These are phyloP conservation scores for Huiozyma naganishii DNA, from an alignment of 805 yeast genomes.

Conservation along the genomic window DNA sequence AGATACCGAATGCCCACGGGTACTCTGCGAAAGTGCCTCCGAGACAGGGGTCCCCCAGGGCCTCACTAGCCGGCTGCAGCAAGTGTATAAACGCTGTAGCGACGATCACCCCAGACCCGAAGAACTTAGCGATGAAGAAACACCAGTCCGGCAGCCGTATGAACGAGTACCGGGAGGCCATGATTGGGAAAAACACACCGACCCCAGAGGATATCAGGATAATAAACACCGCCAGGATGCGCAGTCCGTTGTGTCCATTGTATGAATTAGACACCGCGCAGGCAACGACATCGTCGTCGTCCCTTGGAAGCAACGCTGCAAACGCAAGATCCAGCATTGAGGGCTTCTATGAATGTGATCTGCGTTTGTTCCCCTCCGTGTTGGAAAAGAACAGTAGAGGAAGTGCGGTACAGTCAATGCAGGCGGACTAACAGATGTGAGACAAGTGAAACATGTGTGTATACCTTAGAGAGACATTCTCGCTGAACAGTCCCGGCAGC, in stretches of 20 bases:
- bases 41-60: constrained; percentile 39
- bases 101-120: constrained; percentile 69
- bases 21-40: constrained; percentile 47
- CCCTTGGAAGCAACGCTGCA: constrained; percentile 5
- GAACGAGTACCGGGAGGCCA: constrained; percentile 48
- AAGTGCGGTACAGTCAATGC: not conserved
- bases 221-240: constrained; percentile 56
- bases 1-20: constrained; percentile 49
- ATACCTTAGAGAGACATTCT: no score
- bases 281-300: constrained; percentile 13
- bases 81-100: constrained; percentile 69
- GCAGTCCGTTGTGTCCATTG: constrained; percentile 30
- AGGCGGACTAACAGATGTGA: no score
- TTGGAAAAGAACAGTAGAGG: not conserved
- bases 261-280: constrained; percentile 37
- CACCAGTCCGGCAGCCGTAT: constrained; percentile 50
- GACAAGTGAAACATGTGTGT: no score
- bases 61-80: constrained; percentile 38
- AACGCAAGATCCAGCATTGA: not conserved
- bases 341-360: not conserved
- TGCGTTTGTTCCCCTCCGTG: not conserved
- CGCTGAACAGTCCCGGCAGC: no score
- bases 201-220: constrained; percentile 45
- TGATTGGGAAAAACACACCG: constrained; percentile 53
- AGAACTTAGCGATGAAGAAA: constrained; percentile 55